Base-by-base conservation (phyloP, 179 eudicot genomes). In the Amaranthus tricolor region DNA sequence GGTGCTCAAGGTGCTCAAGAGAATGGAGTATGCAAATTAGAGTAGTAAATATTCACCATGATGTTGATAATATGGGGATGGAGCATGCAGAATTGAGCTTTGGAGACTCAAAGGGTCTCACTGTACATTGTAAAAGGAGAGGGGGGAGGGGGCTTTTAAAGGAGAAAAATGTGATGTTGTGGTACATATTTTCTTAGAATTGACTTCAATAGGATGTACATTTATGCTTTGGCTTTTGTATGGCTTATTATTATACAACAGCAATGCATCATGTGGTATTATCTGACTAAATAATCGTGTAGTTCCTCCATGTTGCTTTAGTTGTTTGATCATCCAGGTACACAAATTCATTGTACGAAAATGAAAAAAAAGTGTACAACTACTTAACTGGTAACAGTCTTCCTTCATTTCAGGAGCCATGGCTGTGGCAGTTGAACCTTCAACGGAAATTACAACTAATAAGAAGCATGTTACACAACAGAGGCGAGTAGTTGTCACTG, bases 401-500 rank as follows among this genome's bases (percentile, higher is more conserved):
- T 70, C 9, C 62, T 73, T 44, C 73, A 15, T 64, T 76, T 17
- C 75, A 85, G 95, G 89, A 82, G 85, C 81, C 60, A 84, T 83
- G 90, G 89, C 89, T 68, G 82, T 91, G 71, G 91, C 90, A 49
- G 80, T 83, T 78, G 85, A 86, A 75, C 95, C 91, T 67, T 73
- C 87, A 63, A 82, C 79, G 84, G 90, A 90, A 82, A 74, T 77
- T 48, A 21, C 81, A 57, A 62, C 71, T 19, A 84, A 74, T 75
- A 84, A 74, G 80, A 90, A 84, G 77, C 89, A 86, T 71, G 74
- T 68, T 50, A 88, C 82, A 24, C 84, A 86, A 83, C 81, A 85
- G 73, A 88, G 90, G 80, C 82, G 95, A 74, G 95, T 95, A 17
- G 99, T 92, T 76, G 97, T 92, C 80, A 95, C 98, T 54, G 98